Evolutionary conservation across 352 stramenopile species (phyloP).

Genomic region (Pythium phragmiticola): DNA sequence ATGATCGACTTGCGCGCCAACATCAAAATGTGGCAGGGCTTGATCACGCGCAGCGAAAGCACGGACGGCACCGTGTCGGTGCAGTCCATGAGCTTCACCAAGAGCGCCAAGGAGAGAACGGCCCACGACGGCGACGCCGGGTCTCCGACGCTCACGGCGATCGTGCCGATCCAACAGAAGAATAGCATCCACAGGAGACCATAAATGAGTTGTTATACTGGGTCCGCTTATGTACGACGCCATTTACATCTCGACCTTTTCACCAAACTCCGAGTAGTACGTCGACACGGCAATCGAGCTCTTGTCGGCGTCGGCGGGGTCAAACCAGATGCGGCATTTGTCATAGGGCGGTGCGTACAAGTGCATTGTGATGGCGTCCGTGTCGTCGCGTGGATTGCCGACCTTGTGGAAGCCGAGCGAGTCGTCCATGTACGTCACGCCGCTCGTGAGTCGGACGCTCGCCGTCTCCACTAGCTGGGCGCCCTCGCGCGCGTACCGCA

Average conservation of each 20-base stretch:
- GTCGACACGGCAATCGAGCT: slow-evolving; percentile 51
- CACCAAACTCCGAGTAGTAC: slow-evolving; percentile 77
- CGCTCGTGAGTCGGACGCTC: slow-evolving; percentile 55
- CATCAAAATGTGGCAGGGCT: slow-evolving; percentile 46
- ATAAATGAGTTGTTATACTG: not conserved
- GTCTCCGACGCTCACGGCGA: not conserved
- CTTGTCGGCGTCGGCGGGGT: slow-evolving; percentile 50
- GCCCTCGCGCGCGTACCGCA: slow-evolving; percentile 68
- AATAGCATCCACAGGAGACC: not conserved
- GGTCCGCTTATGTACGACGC: not conserved
- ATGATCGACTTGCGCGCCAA: slow-evolving; percentile 54
- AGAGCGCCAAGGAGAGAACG: slow-evolving; percentile 8
- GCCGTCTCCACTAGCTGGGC: slow-evolving; percentile 52
- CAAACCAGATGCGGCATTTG: slow-evolving; percentile 87
- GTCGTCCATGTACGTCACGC: slow-evolving; percentile 90
- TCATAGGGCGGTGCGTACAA: slow-evolving; percentile 92
- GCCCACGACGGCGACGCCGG: too few species aligned
- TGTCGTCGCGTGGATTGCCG: slow-evolving; percentile 59
- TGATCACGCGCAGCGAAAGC: slow-evolving; percentile 35
- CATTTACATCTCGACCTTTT: slow-evolving; percentile 6
- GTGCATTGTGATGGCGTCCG: slow-evolving; percentile 91
- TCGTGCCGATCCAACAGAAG: not conserved
- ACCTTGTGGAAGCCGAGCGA: slow-evolving; percentile 92
- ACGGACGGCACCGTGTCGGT: slow-evolving; percentile 9
- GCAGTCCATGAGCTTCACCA: not conserved